These are phyloP conservation scores for Nidula microcarpa DNA, from an alignment of 768 basidiomycete genomes.

Conservation along the genomic window DNA sequence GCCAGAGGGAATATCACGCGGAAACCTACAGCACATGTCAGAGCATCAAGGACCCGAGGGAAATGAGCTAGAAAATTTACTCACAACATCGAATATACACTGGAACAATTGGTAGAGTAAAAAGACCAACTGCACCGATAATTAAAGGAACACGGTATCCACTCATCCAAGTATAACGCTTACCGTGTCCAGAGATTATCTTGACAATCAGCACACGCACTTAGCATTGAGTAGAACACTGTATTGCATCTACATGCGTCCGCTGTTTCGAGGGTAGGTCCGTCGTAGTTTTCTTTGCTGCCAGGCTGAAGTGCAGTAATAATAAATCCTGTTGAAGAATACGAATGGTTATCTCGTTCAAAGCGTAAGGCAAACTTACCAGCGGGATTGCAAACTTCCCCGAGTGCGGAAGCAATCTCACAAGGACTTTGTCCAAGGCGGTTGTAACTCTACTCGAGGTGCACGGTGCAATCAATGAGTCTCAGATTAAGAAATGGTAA, in stretches of 20 bases:
- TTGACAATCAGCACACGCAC: slow-evolving; percentile 50
- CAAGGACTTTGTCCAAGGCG: slow-evolving; percentile 37
- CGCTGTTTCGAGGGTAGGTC: slow-evolving; percentile 25
- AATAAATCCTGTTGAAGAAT: slow-evolving; percentile 30
- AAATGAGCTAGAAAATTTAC: slow-evolving; percentile 2
- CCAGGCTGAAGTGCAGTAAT: slow-evolving; percentile 11
- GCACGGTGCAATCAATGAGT: no score
- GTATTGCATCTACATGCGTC: slow-evolving; percentile 48
- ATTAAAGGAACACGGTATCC: no score
- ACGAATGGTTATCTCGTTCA: slow-evolving; percentile 12
- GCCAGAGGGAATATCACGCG: slow-evolving; percentile 31
- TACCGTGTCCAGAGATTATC: slow-evolving; percentile 25
- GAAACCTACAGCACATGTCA: slow-evolving; percentile 21
- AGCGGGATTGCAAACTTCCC: slow-evolving; percentile 26
- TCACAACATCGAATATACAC: slow-evolving; percentile 29
- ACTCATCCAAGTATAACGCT: neutral
- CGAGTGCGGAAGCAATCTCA: slow-evolving; percentile 33
- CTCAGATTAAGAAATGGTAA: no score
- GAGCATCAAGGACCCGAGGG: no score
- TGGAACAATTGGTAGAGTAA: slow-evolving; percentile 46
- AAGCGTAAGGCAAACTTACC: no score
- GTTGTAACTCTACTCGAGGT: slow-evolving; percentile 30
- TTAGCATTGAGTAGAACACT: slow-evolving; percentile 48
- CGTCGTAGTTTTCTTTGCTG: slow-evolving; percentile 20
- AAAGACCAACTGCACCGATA: neutral